Percentiles rank a stretch among this genome's conserved stretches.
These are phyloP conservation scores for Moringa oleifera DNA, from an alignment of 345 rosid species.

Conservation along the genomic window DNA sequence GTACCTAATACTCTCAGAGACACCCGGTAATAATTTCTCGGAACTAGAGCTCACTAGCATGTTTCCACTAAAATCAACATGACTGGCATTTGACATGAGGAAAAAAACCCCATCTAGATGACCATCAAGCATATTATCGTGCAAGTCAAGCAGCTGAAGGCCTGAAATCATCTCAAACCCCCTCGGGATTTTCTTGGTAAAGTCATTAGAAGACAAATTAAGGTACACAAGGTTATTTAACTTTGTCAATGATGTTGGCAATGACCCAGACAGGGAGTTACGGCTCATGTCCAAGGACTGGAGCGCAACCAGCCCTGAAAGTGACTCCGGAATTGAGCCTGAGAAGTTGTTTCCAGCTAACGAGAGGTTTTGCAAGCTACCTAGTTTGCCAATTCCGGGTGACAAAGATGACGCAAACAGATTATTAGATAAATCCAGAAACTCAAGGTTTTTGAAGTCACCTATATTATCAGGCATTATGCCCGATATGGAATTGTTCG, in stretches of 20 bases:
- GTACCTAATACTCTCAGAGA: conserved; percentile 71
- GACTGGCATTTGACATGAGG: conserved; percentile 69
- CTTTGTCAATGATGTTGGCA: conserved; percentile 58
- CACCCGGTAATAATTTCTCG: conserved; percentile 64
- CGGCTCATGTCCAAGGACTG: conserved; percentile 86
- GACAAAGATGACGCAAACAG: conserved; percentile 64
- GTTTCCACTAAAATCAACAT: conserved; percentile 78
- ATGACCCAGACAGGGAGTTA: conserved; percentile 72
- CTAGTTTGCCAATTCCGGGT: conserved; percentile 52
- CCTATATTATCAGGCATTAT: conserved; percentile 57
- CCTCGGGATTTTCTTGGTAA: conserved; percentile 57
- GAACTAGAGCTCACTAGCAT: conserved; percentile 53
- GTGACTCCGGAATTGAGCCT: conserved; percentile 64
- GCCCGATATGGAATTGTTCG: conserved; percentile 82
- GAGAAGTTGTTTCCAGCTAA: conserved; percentile 91
- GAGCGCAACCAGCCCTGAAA: conserved; percentile 58
- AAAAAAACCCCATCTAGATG: conserved; percentile 74
- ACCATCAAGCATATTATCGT: conserved; percentile 72
- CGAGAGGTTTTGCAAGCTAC: conserved; percentile 63
- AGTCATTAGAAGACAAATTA: conserved; percentile 70
- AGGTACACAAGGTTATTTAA: conserved; percentile 54
- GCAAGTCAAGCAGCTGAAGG: conserved; percentile 83
- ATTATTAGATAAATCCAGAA: conserved; percentile 74
- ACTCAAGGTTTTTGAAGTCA: conserved; percentile 66
- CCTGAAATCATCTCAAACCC: conserved; percentile 62